Conservation (phyloP, 345 rosid genomes). For the Acer yangbiense region DNA sequence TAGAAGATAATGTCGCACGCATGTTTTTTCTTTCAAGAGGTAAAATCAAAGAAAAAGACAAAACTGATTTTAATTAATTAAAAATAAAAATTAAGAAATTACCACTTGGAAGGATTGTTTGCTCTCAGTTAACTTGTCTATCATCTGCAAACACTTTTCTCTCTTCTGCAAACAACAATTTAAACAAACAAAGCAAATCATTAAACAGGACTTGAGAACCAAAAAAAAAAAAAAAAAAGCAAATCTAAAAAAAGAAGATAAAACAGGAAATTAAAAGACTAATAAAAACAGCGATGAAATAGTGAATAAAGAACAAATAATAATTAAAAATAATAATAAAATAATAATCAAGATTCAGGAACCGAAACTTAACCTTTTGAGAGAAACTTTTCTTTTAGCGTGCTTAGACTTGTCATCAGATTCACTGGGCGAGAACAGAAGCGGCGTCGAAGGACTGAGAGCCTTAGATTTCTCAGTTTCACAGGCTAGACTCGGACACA, state of each 20-base stretch:
- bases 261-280: neutral
- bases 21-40: too few relatives aligned
- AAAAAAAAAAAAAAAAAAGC: too few relatives aligned
- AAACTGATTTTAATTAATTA: too few relatives aligned
- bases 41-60: too few relatives aligned
- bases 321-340: too few relatives aligned
- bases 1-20: too few relatives aligned
- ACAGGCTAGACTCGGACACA: neutral
- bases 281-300: neutral
- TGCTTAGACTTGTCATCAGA: constrained; percentile 33
- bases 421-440: constrained; percentile 41
- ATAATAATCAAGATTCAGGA: neutral
- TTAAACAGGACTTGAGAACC: neutral
- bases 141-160: constrained; percentile 24
- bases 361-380: constrained; percentile 25
- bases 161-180: constrained; percentile 27
- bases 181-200: too few relatives aligned
- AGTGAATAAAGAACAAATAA: neutral
- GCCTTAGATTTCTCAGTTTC: constrained; percentile 20
- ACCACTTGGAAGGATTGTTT: too few relatives aligned
- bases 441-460: constrained; percentile 44
- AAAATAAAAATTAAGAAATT: too few relatives aligned
- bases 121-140: neutral
- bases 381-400: constrained; percentile 23
- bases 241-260: neutral